Base-by-base conservation (phyloP, 176 grass and related monocot species). In the Phragmites australis region DNA sequence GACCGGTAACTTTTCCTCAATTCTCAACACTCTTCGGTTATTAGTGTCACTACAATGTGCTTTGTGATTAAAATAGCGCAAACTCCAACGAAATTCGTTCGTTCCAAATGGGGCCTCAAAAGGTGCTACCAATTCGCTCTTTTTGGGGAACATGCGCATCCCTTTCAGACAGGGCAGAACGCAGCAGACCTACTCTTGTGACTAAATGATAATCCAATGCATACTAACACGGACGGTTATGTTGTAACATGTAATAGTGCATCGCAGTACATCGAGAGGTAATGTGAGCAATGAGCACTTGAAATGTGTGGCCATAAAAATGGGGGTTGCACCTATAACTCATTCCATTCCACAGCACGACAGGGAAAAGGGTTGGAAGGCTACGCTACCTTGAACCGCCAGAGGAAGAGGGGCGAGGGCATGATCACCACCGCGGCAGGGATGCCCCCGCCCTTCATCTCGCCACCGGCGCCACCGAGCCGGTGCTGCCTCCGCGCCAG, bases 351-450 rank as follows among this genome's bases (percentile, higher is more conserved):
- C 12, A 25, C 21, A 40, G 70, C 31, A 55, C 21, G 32, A 9
- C 19, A 25, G 47, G 2, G 47, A 6, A 5, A 48, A 17, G 1
- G 25, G 26, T 19, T 9, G 26, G 5, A 15, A 42, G 42, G 42
- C 31, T 44, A 44, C 19, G 71, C 78, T 83, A 88, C 96, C 96
- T 98, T 98, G 14, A 98, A 83, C 56, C 90, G 87, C 92, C 90
- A 98, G 55, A 98, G 86, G 66, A 99, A 93, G 78, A 91, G 82
- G 37, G 96, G 92, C 44, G 96, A 99, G 26, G 96, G 92, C 64
- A 95, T 91, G 68, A 84, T 95, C 49, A 77, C 86, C 27, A 60
- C 90, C 19, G 89, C 78, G 39, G 27, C 29, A 6, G 82, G 87
- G 78, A 89, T 88, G 70, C 81, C 55, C 55, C 83, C 46, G 69